A percentile compares a stretch with the other conserved stretches of the same genome.
Evolutionary conservation across 2,329 filamentous ascomycete genomes (phyloP).

Genomic region (Mycosphaerella sp.): DNA sequence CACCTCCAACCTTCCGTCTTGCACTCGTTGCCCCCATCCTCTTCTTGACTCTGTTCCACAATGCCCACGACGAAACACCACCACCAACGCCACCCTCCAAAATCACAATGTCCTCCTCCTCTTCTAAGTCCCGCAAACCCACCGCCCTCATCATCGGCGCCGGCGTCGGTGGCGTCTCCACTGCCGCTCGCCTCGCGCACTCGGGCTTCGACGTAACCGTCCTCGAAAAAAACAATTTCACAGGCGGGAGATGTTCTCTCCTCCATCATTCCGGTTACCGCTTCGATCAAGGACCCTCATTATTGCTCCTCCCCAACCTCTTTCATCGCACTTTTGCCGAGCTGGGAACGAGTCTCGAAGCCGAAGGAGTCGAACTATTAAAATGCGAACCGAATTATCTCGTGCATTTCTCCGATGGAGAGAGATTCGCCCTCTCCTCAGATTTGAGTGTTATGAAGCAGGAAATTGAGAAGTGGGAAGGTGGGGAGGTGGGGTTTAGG

Average conservation of each 20-base stretch:
- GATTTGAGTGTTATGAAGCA: conserved; percentile 64
- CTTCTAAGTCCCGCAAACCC: conserved; percentile 26
- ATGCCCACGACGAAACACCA: too few relatives aligned
- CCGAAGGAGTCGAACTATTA: conserved; percentile 59
- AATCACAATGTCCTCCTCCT: background rate
- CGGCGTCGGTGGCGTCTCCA: conserved; percentile 64
- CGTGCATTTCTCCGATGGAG: conserved; percentile 64
- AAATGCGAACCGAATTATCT: conserved; percentile 73
- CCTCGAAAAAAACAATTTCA: conserved; percentile 69
- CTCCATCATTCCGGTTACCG: conserved; percentile 43
- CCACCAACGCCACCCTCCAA: background rate
- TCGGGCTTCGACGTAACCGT: conserved; percentile 66
- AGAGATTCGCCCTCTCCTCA: conserved; percentile 57
- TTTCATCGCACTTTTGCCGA: conserved; percentile 65
- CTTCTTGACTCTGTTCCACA: too few relatives aligned
- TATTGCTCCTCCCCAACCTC: conserved; percentile 63
- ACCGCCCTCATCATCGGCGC: conserved; percentile 55
- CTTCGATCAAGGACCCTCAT: conserved; percentile 71
- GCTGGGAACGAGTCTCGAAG: conserved; percentile 58
- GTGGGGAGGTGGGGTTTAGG: conserved; percentile 58
- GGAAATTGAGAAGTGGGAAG: conserved; percentile 67
- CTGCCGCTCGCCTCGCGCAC: conserved; percentile 61
- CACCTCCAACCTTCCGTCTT: background rate
- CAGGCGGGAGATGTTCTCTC: conserved; percentile 64
- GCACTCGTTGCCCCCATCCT: too few relatives aligned